Evolutionary conservation across 176 grass and related monocot genomes (phyloP), one percentile per base, ranked within the genome.

Genomic region (Panicum miliaceum): DNA sequence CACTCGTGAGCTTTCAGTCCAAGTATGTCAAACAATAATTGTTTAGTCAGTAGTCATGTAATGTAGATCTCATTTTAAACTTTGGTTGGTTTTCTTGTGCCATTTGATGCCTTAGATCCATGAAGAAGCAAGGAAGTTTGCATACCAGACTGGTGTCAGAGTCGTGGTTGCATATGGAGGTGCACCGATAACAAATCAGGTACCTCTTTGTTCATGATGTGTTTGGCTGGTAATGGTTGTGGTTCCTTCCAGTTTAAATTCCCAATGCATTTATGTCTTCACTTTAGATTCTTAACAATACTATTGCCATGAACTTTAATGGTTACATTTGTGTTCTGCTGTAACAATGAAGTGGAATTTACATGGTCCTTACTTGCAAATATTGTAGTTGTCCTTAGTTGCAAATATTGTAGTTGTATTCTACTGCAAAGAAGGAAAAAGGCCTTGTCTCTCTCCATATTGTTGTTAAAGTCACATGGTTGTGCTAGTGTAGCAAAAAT

Each of bases 81-180:
- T 82, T 58, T 80, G 9, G 46, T 73, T 64, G 58, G 3, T 26
- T 85, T 52, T 76, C 42, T 71, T 86, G 20, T 85, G 41, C 40
- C 57, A 36, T 12, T 45, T 71, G 20, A 9, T 83, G 26, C 60
- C 1, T 83, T 85, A 94, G 95, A 97, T 97, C 73, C 92, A 97
- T 66, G 95, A 94, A 47, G 95, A 94, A 86, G 86, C 95, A 81
- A 97, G 64, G 73, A 97, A 97, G 87, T 97, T 97, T 68, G 81
- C 95, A 10, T 97, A 92, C 36, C 92, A 97, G 60, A 91, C 95
- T 93, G 92, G 92, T 86, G 95, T 97, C 65, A 94, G 75, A 22
- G 95, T 81, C 12, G 89, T 92, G 32, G 95, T 97, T 86, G 95
- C 92, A 56, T 97, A 97, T 89, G 95, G 95, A 71, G 92, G 95